Evolutionary conservation across 306 rosid species (phyloP).

Genomic region (Prunus salicina): DNA sequence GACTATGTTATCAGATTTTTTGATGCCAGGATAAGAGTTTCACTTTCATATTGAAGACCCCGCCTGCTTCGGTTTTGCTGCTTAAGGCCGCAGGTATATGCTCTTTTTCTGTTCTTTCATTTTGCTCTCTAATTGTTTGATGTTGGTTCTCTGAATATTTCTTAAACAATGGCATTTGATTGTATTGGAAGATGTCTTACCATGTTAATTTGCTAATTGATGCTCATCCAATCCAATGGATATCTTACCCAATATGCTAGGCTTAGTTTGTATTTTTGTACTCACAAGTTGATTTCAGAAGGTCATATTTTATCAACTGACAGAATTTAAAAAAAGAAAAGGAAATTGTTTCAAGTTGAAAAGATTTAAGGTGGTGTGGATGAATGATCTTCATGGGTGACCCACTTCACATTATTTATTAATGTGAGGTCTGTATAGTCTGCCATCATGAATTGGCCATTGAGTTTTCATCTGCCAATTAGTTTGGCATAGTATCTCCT

Average conservation of each 20-base stretch:
- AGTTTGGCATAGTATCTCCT: not conserved
- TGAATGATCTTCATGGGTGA: not conserved
- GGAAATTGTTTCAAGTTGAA: not conserved
- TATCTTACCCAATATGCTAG: not conserved
- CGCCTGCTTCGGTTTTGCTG: conserved; percentile 96
- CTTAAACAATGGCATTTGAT: not conserved
- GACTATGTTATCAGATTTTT: not conserved
- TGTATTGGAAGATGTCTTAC: not conserved
- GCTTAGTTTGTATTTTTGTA: not conserved
- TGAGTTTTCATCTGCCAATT: not conserved
- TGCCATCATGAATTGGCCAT: not conserved
- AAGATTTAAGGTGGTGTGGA: not conserved
- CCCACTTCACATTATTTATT: not conserved
- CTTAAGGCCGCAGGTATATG: conserved; percentile 91
- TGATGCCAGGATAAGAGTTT: conserved; percentile 79
- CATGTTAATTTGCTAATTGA: not conserved
- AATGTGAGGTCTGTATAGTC: not conserved
- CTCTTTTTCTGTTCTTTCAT: not conserved
- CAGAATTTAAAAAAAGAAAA: not conserved
- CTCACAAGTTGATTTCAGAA: not conserved
- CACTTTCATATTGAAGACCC: conserved; percentile 89
- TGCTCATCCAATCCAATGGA: not conserved
- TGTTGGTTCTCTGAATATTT: not conserved
- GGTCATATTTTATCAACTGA: not conserved
- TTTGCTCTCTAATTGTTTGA: conserved; percentile 21